These are phyloP conservation scores for Geranium brycei DNA, from an alignment of 345 rosid genomes.

Conservation along the genomic window DNA sequence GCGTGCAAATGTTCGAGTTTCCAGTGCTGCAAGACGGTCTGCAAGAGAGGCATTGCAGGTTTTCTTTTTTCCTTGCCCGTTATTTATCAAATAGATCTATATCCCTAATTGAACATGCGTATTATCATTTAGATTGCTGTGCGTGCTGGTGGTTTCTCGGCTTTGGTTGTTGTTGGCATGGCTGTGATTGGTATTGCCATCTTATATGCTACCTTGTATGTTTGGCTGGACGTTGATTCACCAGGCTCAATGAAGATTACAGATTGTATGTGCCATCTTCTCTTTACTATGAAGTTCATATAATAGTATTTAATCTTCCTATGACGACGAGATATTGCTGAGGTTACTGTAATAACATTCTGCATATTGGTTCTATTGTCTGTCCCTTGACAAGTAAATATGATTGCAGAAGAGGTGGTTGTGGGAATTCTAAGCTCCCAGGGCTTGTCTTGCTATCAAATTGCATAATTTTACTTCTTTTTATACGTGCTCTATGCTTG, in stretches of 20 bases:
- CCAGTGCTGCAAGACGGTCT: conserved; percentile 98
- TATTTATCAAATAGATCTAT: conserved; percentile 12
- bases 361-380: neutral
- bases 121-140: conserved; percentile 53
- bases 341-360: neutral
- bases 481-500: neutral
- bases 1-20: conserved; percentile 97
- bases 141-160: conserved; percentile 99
- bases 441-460: neutral
- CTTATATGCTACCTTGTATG: conserved; percentile 86
- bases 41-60: conserved; percentile 99
- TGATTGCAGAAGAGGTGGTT: neutral
- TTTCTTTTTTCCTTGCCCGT: conserved; percentile 10
- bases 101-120: conserved; percentile 15
- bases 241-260: conserved; percentile 85
- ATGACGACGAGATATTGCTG: neutral
- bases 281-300: conserved; percentile 1
- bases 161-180: conserved; percentile 97
- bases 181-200: conserved; percentile 94
- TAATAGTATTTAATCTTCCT: neutral
- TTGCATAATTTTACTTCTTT: neutral
- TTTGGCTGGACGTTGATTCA: conserved; percentile 74
- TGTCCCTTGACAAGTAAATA: neutral
- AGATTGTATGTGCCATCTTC: conserved; percentile 51
- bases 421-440: neutral